Evolutionary conservation across 176 grass and related monocot species (phyloP).

Genomic region (Rhynchospora pubera): DNA sequence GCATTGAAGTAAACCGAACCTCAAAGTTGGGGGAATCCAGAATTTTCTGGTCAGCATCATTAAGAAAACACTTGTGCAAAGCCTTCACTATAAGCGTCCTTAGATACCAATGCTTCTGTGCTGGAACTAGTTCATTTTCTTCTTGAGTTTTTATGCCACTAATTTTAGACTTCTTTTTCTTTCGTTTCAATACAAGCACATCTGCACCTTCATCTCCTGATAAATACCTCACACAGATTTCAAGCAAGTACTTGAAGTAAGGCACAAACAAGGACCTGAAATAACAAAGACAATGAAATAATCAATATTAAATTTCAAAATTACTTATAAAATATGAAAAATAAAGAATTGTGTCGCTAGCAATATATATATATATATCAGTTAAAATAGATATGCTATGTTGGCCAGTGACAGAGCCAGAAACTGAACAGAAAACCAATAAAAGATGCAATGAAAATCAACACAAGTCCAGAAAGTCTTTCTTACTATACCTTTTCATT

Average conservation of each 20-base stretch:
- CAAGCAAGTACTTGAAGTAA: constrained; percentile 90
- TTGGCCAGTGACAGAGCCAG: not conserved
- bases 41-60: constrained; percentile 77
- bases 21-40: constrained; percentile 76
- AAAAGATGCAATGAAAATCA: too few relatives aligned
- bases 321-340: not conserved
- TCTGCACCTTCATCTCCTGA: constrained; percentile 34
- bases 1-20: constrained; percentile 28
- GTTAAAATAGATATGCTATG: not conserved
- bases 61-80: constrained; percentile 80
- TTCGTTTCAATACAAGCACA: constrained; percentile 39
- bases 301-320: not conserved
- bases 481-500: too few relatives aligned
- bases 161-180: constrained; percentile 70
- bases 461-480: too few relatives aligned
- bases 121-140: constrained; percentile 38
- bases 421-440: too few relatives aligned
- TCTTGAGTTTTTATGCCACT: constrained; percentile 18
- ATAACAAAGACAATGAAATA: constrained; percentile 24
- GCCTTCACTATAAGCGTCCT: constrained; percentile 70
- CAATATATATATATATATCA: not conserved
- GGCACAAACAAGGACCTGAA: constrained; percentile 84
- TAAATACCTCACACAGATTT: constrained; percentile 59
- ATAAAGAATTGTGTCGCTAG: not conserved
- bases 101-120: constrained; percentile 62